These are phyloP conservation scores for Fragaria nilgerrensis DNA, from an alignment of 306 rosid species.

Conservation along the genomic window DNA sequence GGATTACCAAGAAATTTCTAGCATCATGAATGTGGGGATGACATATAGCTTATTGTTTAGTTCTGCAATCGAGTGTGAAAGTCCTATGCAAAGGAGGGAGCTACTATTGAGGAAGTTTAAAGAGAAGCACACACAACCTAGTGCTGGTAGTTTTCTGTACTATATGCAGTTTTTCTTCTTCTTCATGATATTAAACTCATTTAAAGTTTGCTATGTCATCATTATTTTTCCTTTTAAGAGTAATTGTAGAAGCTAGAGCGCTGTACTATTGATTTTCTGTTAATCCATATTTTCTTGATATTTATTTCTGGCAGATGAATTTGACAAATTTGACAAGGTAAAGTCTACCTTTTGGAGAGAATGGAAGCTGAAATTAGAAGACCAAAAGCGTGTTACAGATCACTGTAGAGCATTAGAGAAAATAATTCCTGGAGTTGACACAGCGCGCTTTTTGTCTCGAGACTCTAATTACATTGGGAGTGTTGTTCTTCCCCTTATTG, in stretches of 20 bases:
- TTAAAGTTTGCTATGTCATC: neutral
- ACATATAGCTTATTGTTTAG: slow-evolving; percentile 74
- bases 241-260: neutral
- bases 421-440: slow-evolving; percentile 88
- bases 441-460: slow-evolving; percentile 79
- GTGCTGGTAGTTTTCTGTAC: slow-evolving; percentile 48
- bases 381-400: slow-evolving; percentile 79
- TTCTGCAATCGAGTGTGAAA: slow-evolving; percentile 61
- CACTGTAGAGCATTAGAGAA: slow-evolving; percentile 72
- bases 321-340: slow-evolving; percentile 63
- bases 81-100: slow-evolving; percentile 67
- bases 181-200: neutral
- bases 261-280: neutral
- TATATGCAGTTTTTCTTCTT: slow-evolving; percentile 14
- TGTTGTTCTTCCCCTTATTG: slow-evolving; percentile 68
- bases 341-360: slow-evolving; percentile 97
- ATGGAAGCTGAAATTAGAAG: slow-evolving; percentile 91
- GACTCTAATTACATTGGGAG: slow-evolving; percentile 66
- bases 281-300: slow-evolving; percentile 7
- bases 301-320: slow-evolving; percentile 53
- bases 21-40: slow-evolving; percentile 94
- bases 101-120: slow-evolving; percentile 68
- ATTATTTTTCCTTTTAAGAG: neutral
- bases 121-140: slow-evolving; percentile 64
- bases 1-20: slow-evolving; percentile 74